Evolutionary conservation across 1,284 basidiomycete species (phyloP).

Genomic region (Apiotrichum montevideense): DNA sequence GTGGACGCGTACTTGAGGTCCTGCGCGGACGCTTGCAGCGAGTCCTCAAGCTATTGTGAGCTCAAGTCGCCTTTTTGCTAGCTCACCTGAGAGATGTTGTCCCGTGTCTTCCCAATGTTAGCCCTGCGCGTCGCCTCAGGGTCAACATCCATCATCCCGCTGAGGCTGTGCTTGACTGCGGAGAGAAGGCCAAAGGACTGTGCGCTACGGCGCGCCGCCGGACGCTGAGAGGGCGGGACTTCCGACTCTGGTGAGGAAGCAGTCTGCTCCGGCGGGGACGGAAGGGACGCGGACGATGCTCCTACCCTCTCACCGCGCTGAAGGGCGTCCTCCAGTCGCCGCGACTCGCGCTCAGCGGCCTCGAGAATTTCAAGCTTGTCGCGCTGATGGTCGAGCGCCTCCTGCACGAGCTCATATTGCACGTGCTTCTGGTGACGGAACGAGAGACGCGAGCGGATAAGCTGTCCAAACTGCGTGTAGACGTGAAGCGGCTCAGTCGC

Average conservation of each 20-base stretch:
- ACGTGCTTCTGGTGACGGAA: conserved; percentile 98
- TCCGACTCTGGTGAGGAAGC: conserved; percentile 5
- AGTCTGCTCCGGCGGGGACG: background rate
- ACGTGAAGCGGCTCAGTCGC: conserved; percentile 95
- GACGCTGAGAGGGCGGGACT: background rate
- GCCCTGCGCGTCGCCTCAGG: conserved; percentile 91
- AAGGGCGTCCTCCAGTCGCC: conserved; percentile 80
- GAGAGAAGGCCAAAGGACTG: conserved; percentile 77
- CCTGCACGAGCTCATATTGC: conserved; percentile 95
- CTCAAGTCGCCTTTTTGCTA: background rate
- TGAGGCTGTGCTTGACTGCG: conserved; percentile 88
- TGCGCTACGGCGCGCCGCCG: conserved; percentile 13
- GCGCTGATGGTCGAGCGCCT: conserved; percentile 77
- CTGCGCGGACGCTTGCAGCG: conserved; percentile 76
- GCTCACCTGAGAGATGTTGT: conserved; percentile 82
- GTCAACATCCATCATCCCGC: conserved; percentile 98
- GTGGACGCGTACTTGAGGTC: conserved; percentile 93
- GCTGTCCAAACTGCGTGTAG: conserved; percentile 87
- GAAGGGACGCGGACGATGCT: conserved; percentile 5
- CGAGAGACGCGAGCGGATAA: conserved; percentile 86
- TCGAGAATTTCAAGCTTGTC: conserved; percentile 86
- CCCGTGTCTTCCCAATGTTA: conserved; percentile 86
- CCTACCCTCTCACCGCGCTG: conserved; percentile 35
- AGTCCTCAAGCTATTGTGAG: conserved; percentile 71
- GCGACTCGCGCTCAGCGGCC: conserved; percentile 84